Percentiles rank a stretch among this genome's conserved stretches.
Evolutionary conservation across 306 rosid genomes (phyloP).

Genomic region (Prosopis cineraria): DNA sequence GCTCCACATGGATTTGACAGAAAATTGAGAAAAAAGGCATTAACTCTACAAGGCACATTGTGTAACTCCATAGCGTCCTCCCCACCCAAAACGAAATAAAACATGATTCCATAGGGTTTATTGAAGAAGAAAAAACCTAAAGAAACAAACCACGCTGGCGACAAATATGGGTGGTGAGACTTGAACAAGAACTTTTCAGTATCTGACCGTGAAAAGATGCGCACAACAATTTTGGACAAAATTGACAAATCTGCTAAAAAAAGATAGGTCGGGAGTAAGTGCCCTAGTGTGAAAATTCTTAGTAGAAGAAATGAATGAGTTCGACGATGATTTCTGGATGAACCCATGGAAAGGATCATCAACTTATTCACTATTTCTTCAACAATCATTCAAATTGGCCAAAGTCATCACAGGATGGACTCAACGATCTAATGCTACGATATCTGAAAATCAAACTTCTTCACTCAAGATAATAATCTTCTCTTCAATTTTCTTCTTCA

Average conservation of each 20-base stretch:
- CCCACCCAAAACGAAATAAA: too few relatives aligned
- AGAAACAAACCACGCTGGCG: too few relatives aligned
- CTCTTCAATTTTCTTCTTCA: too few relatives aligned
- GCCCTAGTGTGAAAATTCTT: conserved; percentile 86
- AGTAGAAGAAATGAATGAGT: conserved; percentile 78
- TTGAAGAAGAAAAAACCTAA: too few relatives aligned
- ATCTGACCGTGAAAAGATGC: conserved; percentile 63
- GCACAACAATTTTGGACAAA: conserved; percentile 56
- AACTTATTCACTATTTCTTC: conserved; percentile 50
- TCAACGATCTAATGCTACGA: too few relatives aligned
- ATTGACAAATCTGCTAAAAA: conserved; percentile 81
- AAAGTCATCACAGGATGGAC: conserved; percentile 52
- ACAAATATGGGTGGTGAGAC: conserved; percentile 82
- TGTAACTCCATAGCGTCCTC: too few relatives aligned
- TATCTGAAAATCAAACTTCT: too few relatives aligned
- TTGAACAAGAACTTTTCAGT: conserved; percentile 56
- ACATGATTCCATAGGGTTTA: too few relatives aligned
- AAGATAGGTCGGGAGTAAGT: conserved; percentile 75
- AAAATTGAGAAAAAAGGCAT: too few relatives aligned
- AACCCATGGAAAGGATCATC: conserved; percentile 70
- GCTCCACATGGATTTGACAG: too few relatives aligned
- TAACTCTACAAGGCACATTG: too few relatives aligned
- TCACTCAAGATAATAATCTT: too few relatives aligned
- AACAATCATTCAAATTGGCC: conserved; percentile 81
- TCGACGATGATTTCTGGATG: conserved; percentile 80